Conservation (phyloP, 2,329 filamentous ascomycete genomes). For the Helminthosporium solani region DNA sequence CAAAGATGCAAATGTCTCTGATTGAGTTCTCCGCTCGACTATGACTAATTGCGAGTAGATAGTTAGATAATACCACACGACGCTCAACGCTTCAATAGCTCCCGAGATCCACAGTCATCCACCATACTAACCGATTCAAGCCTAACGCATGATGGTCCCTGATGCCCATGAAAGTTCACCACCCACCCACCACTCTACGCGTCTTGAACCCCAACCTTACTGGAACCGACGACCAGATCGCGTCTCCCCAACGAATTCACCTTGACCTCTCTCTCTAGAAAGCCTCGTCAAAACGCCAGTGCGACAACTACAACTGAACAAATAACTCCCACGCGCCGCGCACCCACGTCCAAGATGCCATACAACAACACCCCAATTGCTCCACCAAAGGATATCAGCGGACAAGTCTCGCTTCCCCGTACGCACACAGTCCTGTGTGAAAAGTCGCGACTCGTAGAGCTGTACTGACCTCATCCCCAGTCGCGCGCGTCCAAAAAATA, state of each 20-base stretch:
- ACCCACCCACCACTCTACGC: too few relatives aligned
- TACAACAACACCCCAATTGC: slow-evolving; percentile 86
- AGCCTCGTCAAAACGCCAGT: neutral
- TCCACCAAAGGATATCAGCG: slow-evolving; percentile 77
- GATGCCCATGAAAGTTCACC: too few relatives aligned
- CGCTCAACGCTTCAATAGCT: too few relatives aligned
- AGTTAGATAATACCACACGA: neutral
- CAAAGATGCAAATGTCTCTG: too few relatives aligned
- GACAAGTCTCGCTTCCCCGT: slow-evolving; percentile 83
- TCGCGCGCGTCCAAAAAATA: slow-evolving; percentile 94
- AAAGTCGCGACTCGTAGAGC: neutral
- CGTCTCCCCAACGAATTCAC: neutral
- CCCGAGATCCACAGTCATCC: too few relatives aligned
- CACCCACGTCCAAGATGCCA: slow-evolving; percentile 62
- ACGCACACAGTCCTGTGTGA: slow-evolving; percentile 14
- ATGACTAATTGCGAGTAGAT: neutral
- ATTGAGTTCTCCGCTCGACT: neutral
- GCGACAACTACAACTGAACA: neutral
- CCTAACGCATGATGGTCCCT: too few relatives aligned
- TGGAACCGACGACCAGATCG: neutral
- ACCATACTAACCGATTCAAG: too few relatives aligned
- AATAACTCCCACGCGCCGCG: neutral
- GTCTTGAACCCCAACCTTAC: neutral
- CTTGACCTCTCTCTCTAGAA: too few relatives aligned
- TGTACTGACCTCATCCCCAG: slow-evolving; percentile 51